Evolutionary conservation across 805 yeast species (phyloP), one percentile per base, ranked within the genome.

Genomic region (Maudiozyma pseudohumilis): DNA sequence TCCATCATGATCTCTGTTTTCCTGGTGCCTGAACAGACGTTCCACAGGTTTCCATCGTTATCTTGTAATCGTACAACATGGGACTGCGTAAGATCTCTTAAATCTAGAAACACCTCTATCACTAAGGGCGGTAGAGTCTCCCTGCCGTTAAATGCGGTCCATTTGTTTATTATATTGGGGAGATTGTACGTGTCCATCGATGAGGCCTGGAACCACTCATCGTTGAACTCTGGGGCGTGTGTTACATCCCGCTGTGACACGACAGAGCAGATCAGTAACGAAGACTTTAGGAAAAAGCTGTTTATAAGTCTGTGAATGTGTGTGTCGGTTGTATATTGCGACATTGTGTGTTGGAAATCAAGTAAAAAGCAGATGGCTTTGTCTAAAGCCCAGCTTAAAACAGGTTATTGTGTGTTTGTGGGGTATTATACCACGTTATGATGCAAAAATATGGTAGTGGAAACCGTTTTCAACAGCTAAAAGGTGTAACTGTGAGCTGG

Each of bases 1-100:
- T 92, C 98, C 40, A 92, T 62, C 2, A 92, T 96, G n/a, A 92
- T 74, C 58, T 89, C 97, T 13, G 75, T 68, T 50, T 81, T 81
- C 50, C 72, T 75, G 3, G 71, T 66, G 11, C 80, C 80, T 41
- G 69, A 74, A 8, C 80, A 65, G 10, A 77, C 77, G 8, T 71
- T 63, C 72, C 80, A 77, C 11, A 69, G 51, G 44, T 66, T 66
- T 18, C 69, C 72, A 6, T 68, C 66, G 3, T 67, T 69, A 47
- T 80, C 88, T 21, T 64, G 64, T 28, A 83, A 56, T 24, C 76
- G 70, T 22, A 83, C 66, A 16, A 75, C 65, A 44, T 80, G 84
- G 29, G 73, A 70, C 1, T 75, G 58, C 6, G 70, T 60, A 34
- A 82, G 55, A 17, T 64, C 68, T 17, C 83, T 62, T 38, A 84